Base-by-base conservation (phyloP, 2,329 filamentous ascomycete species). In the Botrytis fabae region DNA sequence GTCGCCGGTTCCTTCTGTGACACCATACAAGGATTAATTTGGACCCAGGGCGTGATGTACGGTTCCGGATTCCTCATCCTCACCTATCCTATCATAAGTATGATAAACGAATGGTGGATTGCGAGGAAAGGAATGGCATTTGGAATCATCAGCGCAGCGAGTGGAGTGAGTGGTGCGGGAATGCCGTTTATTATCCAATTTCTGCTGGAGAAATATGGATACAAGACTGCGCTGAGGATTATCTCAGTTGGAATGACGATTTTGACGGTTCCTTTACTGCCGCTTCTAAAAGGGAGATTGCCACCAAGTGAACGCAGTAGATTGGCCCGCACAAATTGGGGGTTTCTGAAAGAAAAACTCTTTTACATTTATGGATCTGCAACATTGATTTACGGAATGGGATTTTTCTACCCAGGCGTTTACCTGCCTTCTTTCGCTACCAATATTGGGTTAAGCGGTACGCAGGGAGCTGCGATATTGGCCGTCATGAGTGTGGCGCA, bases 91-190 rank as follows among this genome's bases (percentile, higher is more conserved):
- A 87, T 86, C 76, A 85, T 90, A 51, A 76, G 86, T 48, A 90
- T 89, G 80, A 82, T 91, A 75, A 86, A 90, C 74, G 86, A 90
- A 78, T 91, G 88, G 88, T 91, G 90, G 78, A 83, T 88, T n/a
- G 83, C 82, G 57, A 84, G 85, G 59, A 89, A 89, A 68, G 88
- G 88, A 5, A 54, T 65, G 38, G 60, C 60, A 5, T 65, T 64
- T n/a, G 60, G 60, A 5, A 1, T 71, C 2, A 71, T 71, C 25
- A 44, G 44, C 18, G 44, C 69, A 1, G 60, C 60, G 10, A 42
- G 42, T 8, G 69, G 69, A 5, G 59, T 65, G 5, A 54, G 32
- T 6, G 69, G 60, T 1, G 46, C 61, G 2, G 44, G 32, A 22
- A 38, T 71, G 14, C 46, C 60, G 3, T 54, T 64, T 22, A 48